These are phyloP conservation scores for Cladophialophora yegresii DNA, from an alignment of 2,329 filamentous ascomycete genomes.

Conservation along the genomic window DNA sequence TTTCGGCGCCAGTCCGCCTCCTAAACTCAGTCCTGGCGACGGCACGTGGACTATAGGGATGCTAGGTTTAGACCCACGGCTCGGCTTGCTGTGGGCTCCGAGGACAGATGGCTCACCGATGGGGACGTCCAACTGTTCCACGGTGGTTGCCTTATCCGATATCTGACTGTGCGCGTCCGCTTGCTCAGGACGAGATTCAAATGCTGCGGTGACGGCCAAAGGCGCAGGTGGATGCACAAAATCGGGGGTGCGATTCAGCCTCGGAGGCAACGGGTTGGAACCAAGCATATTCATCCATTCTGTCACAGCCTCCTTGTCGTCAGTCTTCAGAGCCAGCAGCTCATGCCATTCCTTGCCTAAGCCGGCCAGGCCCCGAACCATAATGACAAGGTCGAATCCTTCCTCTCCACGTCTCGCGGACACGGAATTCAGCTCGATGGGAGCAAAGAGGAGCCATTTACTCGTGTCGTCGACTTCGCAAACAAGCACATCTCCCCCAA, in stretches of 20 bases:
- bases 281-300: conserved; percentile 91
- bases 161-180: conserved; percentile 1
- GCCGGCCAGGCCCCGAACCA: conserved; percentile 73
- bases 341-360: conserved; percentile 75
- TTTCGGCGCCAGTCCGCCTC: conserved; percentile 34
- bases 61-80: conserved; percentile 12
- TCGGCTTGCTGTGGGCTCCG: conserved; percentile 16
- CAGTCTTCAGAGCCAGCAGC: conserved; percentile 72
- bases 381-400: conserved; percentile 75
- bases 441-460: conserved; percentile 88
- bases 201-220: conserved; percentile 32
- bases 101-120: conserved; percentile 53
- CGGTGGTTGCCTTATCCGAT: conserved; percentile 25
- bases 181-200: background rate
- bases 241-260: conserved; percentile 57
- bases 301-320: conserved; percentile 72
- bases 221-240: conserved; percentile 48
- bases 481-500: conserved; percentile 79
- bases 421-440: conserved; percentile 69
- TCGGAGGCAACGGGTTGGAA: conserved; percentile 63
- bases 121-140: conserved; percentile 61
- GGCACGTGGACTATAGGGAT: conserved; percentile 19
- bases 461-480: conserved; percentile 80
- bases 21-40: conserved; percentile 31
- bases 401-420: conserved; percentile 77